Evolutionary conservation across 2,329 filamentous ascomycete species (phyloP), one percentile per base, ranked within the genome.

Genomic region (Pezicula neosporulosa): DNA sequence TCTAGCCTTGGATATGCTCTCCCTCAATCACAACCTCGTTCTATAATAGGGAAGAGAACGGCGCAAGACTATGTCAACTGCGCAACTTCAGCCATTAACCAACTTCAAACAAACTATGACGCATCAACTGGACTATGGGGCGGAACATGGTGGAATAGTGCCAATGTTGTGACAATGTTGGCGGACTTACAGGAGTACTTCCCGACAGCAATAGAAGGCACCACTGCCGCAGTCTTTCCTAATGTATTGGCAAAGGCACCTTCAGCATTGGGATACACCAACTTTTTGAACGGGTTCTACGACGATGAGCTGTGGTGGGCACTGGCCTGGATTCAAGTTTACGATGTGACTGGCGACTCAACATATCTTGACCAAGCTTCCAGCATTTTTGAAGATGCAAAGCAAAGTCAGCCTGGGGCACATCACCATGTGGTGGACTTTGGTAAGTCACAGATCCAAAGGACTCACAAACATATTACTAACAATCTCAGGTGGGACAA

Each of bases 131-230:
- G 86, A 2, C 72, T 87, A 7, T 90, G 83, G 83, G 69, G 80
- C 48, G 76, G 77, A 0, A 73, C 76, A 4, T 90, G 87, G 87
- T 90, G 87, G 87, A 86, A 87, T 60, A 78, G 77, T 47, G 87
- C 80, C 39, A 90, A 89, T 62, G 76, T 77, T 45, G 70, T 90
- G 51, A 87, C 84, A 0, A 78, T 77, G 24, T 66, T 90, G 13
- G 78, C 77, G 41, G 81, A 89, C 49, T 66, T 81, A 21, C 56
- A 65, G 47, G 58, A 58, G 19, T 56, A 53, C 16, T 64, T 57
- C 18, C 63, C 62, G 1, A 35, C 39, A 6, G 36, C 55, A 21
- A 54, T 52, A 13, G 42, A 44, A 5, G 47, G 52, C 12, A 57
- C 54, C 2, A 61, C 59, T 36, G 46, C 54, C 8, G 44, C 28